Percentiles rank a stretch among this genome's conserved stretches.
Evolutionary conservation across 2,329 filamentous ascomycete genomes (phyloP).

Genomic region (Rhytidhysteron rufulum): DNA sequence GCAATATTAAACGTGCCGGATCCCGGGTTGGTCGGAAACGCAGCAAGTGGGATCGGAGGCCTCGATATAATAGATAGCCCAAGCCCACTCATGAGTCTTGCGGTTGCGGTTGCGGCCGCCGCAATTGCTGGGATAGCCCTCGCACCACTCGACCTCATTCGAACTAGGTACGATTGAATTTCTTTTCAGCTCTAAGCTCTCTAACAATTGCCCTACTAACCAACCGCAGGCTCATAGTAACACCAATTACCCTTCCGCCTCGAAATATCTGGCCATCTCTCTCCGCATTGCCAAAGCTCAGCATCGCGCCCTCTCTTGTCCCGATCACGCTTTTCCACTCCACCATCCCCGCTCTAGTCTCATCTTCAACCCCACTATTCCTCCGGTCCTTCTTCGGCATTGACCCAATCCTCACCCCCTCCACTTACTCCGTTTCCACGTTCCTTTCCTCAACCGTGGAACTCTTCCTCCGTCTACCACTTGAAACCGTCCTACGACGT

Average conservation of each 20-base stretch:
- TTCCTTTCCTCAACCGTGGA: slow-evolving; percentile 78
- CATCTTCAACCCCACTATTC: slow-evolving; percentile 76
- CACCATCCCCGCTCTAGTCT: slow-evolving; percentile 76
- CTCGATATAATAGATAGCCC: slow-evolving; percentile 78
- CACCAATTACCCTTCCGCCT: slow-evolving; percentile 68
- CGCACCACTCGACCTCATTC: slow-evolving; percentile 82
- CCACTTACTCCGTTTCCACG: slow-evolving; percentile 74
- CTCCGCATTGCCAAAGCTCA: slow-evolving; percentile 67
- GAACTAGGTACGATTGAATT: slow-evolving; percentile 61
- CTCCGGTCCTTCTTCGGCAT: slow-evolving; percentile 81
- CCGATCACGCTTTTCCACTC: slow-evolving; percentile 85
- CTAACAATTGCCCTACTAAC: slow-evolving; percentile 8
- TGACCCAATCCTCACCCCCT: slow-evolving; percentile 76
- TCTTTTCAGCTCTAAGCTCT: neutral
- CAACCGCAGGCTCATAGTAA: slow-evolving; percentile 68
- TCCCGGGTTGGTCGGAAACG: slow-evolving; percentile 54
- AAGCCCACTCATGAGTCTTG: slow-evolving; percentile 75
- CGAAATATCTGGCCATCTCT: slow-evolving; percentile 76
- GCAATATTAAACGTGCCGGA: slow-evolving; percentile 89
- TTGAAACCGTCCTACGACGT: slow-evolving; percentile 87
- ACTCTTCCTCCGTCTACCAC: slow-evolving; percentile 79
- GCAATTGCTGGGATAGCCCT: slow-evolving; percentile 73
- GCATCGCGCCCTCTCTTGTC: slow-evolving; percentile 65
- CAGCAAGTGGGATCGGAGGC: slow-evolving; percentile 53
- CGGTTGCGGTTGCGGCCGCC: slow-evolving; percentile 64